phyloP scores from a whole-genome alignment of 305 asterid species.

The Fraxinus greggii region DNA sequence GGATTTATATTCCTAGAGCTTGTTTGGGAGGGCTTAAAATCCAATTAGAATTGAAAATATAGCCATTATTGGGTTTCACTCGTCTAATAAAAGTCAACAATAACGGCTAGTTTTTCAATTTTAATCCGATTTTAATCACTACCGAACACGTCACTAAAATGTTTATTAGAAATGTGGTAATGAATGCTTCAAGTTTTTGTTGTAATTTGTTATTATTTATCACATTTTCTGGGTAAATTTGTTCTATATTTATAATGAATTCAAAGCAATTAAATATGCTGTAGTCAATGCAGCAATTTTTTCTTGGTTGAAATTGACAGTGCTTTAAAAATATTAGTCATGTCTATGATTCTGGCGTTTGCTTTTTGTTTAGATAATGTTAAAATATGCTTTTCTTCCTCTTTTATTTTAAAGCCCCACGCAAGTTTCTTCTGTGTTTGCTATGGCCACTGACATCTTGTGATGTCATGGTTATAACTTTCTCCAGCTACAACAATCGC shows the following conservation, averaged over 20 bases:
- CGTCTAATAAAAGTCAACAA: no score
- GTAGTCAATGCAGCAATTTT: neutral
- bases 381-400: neutral
- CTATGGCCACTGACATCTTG: constrained; percentile 5
- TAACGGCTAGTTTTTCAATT: no score
- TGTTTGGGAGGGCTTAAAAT: no score
- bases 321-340: neutral
- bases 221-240: neutral
- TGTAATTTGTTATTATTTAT: neutral
- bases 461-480: constrained; percentile 25
- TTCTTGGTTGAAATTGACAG: neutral
- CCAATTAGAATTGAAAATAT: no score
- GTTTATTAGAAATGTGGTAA: neutral
- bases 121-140: no score
- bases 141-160: no score
- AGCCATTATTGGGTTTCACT: no score
- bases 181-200: neutral
- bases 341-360: neutral
- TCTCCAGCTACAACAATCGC: constrained; percentile 83
- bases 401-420: neutral
- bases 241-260: neutral
- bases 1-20: neutral
- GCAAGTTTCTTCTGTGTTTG: neutral
- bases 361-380: neutral
- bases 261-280: neutral